Evolutionary conservation across 768 basidiomycete genomes (phyloP).

Genomic region (Suillus sp.): DNA sequence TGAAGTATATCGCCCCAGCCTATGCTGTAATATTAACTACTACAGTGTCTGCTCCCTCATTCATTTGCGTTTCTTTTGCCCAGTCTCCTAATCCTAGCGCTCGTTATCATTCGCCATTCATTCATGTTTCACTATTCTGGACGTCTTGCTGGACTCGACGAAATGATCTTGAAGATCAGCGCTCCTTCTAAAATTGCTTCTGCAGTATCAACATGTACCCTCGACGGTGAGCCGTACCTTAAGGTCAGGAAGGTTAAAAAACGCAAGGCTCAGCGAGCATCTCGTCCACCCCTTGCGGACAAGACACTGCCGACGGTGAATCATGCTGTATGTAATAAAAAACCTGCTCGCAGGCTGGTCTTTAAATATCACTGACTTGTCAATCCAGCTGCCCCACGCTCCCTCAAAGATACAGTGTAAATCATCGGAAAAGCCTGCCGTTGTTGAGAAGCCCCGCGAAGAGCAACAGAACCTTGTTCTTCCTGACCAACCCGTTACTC

Average conservation of each 20-base stretch:
- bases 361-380: conserved; percentile 18
- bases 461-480: conserved; percentile 7
- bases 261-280: conserved; percentile 20
- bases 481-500: conserved; percentile 20
- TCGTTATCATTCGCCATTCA: conserved; percentile 17
- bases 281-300: conserved; percentile 35
- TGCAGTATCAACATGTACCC: conserved; percentile 28
- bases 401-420: not conserved
- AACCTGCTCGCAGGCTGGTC: conserved; percentile 14
- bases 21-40: not conserved
- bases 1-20: not conserved
- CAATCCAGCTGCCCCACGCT: conserved; percentile 14
- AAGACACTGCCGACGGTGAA: conserved; percentile 28
- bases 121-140: conserved; percentile 41
- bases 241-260: conserved; percentile 29
- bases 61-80: conserved; percentile 8
- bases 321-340: conserved; percentile 31
- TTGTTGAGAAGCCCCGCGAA: not conserved
- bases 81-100: conserved; percentile 13
- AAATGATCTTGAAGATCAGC: conserved; percentile 39
- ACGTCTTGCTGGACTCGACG: conserved; percentile 47
- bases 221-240: conserved; percentile 20
- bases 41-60: conserved; percentile 12
- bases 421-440: not conserved
- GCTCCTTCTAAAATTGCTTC: conserved; percentile 30